phyloP scores from a whole-genome alignment of 1,284 basidiomycete species.

The Mycosarcoma maydis region DNA sequence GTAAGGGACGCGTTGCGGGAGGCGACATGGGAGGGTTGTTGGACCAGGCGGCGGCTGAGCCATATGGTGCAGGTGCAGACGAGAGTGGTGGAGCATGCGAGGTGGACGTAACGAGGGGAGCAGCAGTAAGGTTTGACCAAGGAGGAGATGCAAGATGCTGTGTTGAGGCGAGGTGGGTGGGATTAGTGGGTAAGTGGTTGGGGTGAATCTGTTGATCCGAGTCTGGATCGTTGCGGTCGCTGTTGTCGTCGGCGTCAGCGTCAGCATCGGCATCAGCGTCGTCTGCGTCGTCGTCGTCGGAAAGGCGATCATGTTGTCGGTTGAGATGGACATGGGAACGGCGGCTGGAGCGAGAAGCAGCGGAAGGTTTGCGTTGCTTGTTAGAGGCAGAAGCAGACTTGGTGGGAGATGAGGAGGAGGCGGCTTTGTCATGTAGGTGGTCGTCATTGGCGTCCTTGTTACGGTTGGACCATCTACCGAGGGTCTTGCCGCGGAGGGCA shows the following conservation, averaged over 20 bases:
- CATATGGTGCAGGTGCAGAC: slow-evolving; percentile 3
- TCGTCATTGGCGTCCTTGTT: slow-evolving; percentile 36
- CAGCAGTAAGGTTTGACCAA: slow-evolving; percentile 9
- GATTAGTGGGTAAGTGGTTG: not conserved
- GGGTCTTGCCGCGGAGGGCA: slow-evolving; percentile 47
- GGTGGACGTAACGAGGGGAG: slow-evolving; percentile 1
- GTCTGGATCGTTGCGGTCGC: not conserved
- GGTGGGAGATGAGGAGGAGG: slow-evolving; percentile 8
- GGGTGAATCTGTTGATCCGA: slow-evolving; percentile 10
- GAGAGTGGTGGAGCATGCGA: not conserved
- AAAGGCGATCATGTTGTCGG: not conserved
- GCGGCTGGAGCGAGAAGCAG: slow-evolving; percentile 8
- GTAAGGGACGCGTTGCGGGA: slow-evolving; percentile 7
- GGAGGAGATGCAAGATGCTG: slow-evolving; percentile 7
- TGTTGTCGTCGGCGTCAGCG: too few species aligned
- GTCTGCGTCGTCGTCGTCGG: too few species aligned
- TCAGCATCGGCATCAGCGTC: too few species aligned
- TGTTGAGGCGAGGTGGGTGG: not conserved
- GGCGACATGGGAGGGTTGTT: slow-evolving; percentile 24
- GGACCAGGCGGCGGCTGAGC: slow-evolving; percentile 9
- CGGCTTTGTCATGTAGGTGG: slow-evolving; percentile 20
- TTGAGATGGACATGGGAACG: not conserved
- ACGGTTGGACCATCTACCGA: slow-evolving; percentile 53
- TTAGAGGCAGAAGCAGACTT: slow-evolving; percentile 3
- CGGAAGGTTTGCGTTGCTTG: slow-evolving; percentile 19